Evolutionary conservation across 768 basidiomycete genomes (phyloP).

Genomic region (Lactarius vividus): DNA sequence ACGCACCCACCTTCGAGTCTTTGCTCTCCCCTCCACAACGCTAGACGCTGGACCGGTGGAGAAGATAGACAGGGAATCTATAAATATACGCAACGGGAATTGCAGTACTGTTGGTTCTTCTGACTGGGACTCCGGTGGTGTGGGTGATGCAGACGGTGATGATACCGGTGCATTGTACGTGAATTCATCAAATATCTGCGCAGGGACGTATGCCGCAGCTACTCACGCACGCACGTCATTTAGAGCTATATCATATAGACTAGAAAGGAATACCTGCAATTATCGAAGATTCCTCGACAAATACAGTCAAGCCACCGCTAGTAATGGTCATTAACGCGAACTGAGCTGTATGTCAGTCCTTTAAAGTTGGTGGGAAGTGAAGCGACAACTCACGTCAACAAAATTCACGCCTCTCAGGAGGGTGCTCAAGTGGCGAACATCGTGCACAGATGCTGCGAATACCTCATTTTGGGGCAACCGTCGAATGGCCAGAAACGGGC

Average conservation of each 20-base stretch:
- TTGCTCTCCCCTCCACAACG: slow-evolving; percentile 28
- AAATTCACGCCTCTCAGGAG: slow-evolving; percentile 83
- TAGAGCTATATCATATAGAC: neutral
- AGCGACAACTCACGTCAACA: slow-evolving; percentile 54
- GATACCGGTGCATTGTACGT: slow-evolving; percentile 49
- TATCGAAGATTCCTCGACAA: slow-evolving; percentile 82
- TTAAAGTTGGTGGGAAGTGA: neutral
- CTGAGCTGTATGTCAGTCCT: slow-evolving; percentile 37
- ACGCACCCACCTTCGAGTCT: slow-evolving; percentile 49
- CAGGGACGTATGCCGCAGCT: slow-evolving; percentile 85
- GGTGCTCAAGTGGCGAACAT: slow-evolving; percentile 77
- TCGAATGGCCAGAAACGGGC: neutral
- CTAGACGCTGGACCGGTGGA: slow-evolving; percentile 58
- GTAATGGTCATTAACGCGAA: slow-evolving; percentile 74
- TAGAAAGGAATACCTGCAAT: slow-evolving; percentile 58
- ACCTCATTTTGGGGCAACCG: slow-evolving; percentile 38
- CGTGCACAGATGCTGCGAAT: slow-evolving; percentile 70
- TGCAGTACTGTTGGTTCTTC: slow-evolving; percentile 57
- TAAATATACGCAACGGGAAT: slow-evolving; percentile 75
- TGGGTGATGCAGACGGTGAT: slow-evolving; percentile 29
- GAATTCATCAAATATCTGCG: slow-evolving; percentile 79
- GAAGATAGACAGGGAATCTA: slow-evolving; percentile 93
- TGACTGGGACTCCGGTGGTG: slow-evolving; percentile 28
- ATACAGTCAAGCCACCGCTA: slow-evolving; percentile 65
- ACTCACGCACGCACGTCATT: slow-evolving; percentile 1